These are phyloP conservation scores for Beauveria varroae DNA, from an alignment of 2,329 filamentous ascomycete species.

Conservation along the genomic window DNA sequence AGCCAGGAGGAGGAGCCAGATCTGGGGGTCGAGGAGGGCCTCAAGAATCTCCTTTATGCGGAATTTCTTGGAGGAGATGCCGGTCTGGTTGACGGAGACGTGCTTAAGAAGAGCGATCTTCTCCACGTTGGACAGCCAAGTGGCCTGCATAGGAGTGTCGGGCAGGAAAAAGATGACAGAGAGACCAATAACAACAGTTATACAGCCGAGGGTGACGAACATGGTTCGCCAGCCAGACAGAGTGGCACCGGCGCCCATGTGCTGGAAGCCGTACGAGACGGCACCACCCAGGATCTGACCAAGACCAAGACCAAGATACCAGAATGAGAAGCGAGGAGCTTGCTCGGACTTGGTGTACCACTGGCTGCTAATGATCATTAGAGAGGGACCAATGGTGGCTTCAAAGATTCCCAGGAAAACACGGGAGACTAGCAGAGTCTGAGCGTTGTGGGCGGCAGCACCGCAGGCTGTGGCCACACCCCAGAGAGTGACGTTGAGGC, in stretches of 20 bases:
- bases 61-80: slow-evolving; percentile 47
- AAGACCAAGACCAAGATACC: slow-evolving; percentile 53
- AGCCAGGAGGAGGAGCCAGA: slow-evolving; percentile 41
- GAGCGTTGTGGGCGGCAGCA: slow-evolving; percentile 46
- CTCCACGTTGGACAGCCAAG: slow-evolving; percentile 37
- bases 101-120: slow-evolving; percentile 44
- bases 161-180: slow-evolving; percentile 27
- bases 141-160: slow-evolving; percentile 40
- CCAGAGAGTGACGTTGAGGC: slow-evolving; percentile 51
- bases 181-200: slow-evolving; percentile 27
- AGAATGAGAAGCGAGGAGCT: slow-evolving; percentile 51
- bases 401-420: slow-evolving; percentile 55
- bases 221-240: slow-evolving; percentile 62
- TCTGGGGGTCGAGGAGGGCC: slow-evolving; percentile 42
- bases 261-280: slow-evolving; percentile 55
- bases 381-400: slow-evolving; percentile 50
- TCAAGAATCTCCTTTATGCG: slow-evolving; percentile 45
- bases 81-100: slow-evolving; percentile 50
- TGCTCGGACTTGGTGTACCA: slow-evolving; percentile 57
- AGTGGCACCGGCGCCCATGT: slow-evolving; percentile 41
- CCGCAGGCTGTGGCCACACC: slow-evolving; percentile 47
- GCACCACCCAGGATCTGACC: slow-evolving; percentile 57
- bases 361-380: slow-evolving; percentile 53
- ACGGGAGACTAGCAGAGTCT: slow-evolving; percentile 44
- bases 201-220: slow-evolving; percentile 59